Evolutionary conservation across 495 filamentous ascomycete genomes (phyloP).

Genomic region (Aspergillus bridgeri): DNA sequence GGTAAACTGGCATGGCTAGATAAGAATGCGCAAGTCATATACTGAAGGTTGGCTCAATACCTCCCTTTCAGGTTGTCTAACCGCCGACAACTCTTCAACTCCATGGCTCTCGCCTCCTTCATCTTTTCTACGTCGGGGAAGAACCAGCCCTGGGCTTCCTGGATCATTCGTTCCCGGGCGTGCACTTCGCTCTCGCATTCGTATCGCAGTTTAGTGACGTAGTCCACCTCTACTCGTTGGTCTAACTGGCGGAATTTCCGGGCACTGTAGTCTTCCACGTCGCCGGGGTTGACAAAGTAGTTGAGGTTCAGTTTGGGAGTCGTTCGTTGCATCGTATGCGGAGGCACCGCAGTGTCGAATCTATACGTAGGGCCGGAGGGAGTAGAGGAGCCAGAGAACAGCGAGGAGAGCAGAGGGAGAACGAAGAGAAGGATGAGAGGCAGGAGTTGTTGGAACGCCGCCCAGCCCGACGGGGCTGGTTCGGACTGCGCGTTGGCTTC

Average conservation of each 20-base stretch:
- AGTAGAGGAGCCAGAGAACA: conserved; percentile 63
- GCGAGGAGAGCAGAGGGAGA: conserved; percentile 76
- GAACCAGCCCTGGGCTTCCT: conserved; percentile 89
- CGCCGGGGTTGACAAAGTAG: conserved; percentile 80
- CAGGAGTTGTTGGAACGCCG: conserved; percentile 61
- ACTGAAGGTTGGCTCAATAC: conserved; percentile 17
- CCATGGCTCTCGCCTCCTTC: conserved; percentile 58
- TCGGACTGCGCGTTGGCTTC: conserved; percentile 56
- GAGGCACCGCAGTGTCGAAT: conserved; percentile 63
- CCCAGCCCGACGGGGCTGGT: conserved; percentile 40
- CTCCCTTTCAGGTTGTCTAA: conserved; percentile 45
- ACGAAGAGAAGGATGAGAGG: conserved; percentile 87
- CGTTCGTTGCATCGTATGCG: conserved; percentile 69
- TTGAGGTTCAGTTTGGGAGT: conserved; percentile 67
- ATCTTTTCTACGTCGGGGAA: conserved; percentile 75
- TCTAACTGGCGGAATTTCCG: conserved; percentile 72
- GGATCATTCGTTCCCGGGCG: conserved; percentile 58
- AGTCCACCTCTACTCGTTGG: conserved; percentile 67
- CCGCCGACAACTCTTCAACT: conserved; percentile 54
- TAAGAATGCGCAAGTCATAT: conserved; percentile 11
- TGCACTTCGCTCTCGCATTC: conserved; percentile 71
- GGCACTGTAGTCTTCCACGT: conserved; percentile 64
- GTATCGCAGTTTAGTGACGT: conserved; percentile 59
- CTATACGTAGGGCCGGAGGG: conserved; percentile 64
- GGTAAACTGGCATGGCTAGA: conserved; percentile 6